These are phyloP conservation scores for Kregervanrija pseudodelftensis DNA, from an alignment of 805 yeast genomes.

Conservation along the genomic window DNA sequence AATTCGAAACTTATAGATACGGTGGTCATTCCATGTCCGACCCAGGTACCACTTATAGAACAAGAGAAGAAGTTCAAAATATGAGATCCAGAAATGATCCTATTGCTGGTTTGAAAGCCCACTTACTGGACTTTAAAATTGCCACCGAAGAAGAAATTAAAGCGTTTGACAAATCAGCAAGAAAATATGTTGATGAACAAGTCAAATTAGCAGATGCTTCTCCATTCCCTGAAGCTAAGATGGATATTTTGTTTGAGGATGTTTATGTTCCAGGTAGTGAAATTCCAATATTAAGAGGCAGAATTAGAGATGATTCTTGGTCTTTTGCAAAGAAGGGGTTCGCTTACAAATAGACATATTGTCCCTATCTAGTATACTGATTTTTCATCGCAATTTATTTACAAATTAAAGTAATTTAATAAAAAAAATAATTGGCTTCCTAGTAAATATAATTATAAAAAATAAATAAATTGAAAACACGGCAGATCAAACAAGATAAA, in stretches of 20 bases:
- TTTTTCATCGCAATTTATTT: neutral
- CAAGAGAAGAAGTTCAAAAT: slow-evolving; percentile 99
- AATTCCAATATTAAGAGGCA: slow-evolving; percentile 88
- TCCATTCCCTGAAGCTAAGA: slow-evolving; percentile 92
- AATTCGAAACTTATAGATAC: slow-evolving; percentile 97
- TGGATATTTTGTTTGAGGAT: slow-evolving; percentile 92
- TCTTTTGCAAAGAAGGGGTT: slow-evolving; percentile 32
- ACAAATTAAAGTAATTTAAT: too few relatives aligned
- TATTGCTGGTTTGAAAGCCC: slow-evolving; percentile 90
- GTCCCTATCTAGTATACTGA: neutral
- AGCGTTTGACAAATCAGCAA: slow-evolving; percentile 90
- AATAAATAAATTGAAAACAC: neutral
- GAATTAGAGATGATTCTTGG: slow-evolving; percentile 95
- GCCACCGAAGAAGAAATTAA: slow-evolving; percentile 95
- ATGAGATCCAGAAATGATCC: slow-evolving; percentile 99
- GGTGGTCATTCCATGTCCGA: slow-evolving; percentile 99
- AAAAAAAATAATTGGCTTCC: too few relatives aligned
- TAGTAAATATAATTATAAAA: neutral
- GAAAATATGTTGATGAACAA: slow-evolving; percentile 92
- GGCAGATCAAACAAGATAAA: neutral
- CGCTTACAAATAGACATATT: slow-evolving; percentile 27
- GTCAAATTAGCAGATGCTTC: slow-evolving; percentile 88
- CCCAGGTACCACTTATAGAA: slow-evolving; percentile 99
- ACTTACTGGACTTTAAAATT: slow-evolving; percentile 70
- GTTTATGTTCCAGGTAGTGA: slow-evolving; percentile 94